A percentile compares a stretch with the other conserved stretches of the same genome.
phyloP scores from a whole-genome alignment of 2,329 filamentous ascomycete species.

The Arthrobotrys iridis region DNA sequence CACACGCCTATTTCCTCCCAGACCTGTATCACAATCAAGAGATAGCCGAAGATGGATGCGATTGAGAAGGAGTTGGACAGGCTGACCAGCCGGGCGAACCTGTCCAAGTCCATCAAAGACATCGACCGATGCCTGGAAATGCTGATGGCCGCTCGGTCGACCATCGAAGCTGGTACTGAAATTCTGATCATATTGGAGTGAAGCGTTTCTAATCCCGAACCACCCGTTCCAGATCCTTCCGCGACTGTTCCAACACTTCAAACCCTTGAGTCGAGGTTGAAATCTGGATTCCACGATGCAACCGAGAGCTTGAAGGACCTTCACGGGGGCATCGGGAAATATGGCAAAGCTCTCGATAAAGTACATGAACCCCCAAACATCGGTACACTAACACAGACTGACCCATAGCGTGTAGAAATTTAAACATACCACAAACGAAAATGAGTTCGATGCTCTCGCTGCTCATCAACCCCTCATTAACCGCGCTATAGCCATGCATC shows the following conservation, averaged over 20 bases:
- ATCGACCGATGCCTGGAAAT: slow-evolving; percentile 84
- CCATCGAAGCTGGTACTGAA: slow-evolving; percentile 74
- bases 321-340: slow-evolving; percentile 81
- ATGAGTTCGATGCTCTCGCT: slow-evolving; percentile 81
- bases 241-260: slow-evolving; percentile 78
- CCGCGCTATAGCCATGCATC: slow-evolving; percentile 93
- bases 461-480: slow-evolving; percentile 82
- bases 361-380: slow-evolving; percentile 63
- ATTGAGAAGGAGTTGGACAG: slow-evolving; percentile 78
- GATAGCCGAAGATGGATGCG: slow-evolving; percentile 55
- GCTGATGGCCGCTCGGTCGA: slow-evolving; percentile 76
- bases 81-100: slow-evolving; percentile 74
- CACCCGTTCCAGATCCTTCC: slow-evolving; percentile 69
- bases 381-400: not conserved
- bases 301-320: slow-evolving; percentile 84
- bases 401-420: slow-evolving; percentile 66
- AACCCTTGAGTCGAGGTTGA: slow-evolving; percentile 85
- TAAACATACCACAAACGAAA: slow-evolving; percentile 65
- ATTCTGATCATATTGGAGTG: not conserved
- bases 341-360: slow-evolving; percentile 85
- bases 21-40: not conserved
- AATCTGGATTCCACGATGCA: slow-evolving; percentile 79
- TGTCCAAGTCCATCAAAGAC: slow-evolving; percentile 77
- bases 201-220: slow-evolving; percentile 52
- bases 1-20: slow-evolving; percentile 9